Evolutionary conservation across 257 asterid genomes (phyloP).

Genomic region (Sherardia arvensis): DNA sequence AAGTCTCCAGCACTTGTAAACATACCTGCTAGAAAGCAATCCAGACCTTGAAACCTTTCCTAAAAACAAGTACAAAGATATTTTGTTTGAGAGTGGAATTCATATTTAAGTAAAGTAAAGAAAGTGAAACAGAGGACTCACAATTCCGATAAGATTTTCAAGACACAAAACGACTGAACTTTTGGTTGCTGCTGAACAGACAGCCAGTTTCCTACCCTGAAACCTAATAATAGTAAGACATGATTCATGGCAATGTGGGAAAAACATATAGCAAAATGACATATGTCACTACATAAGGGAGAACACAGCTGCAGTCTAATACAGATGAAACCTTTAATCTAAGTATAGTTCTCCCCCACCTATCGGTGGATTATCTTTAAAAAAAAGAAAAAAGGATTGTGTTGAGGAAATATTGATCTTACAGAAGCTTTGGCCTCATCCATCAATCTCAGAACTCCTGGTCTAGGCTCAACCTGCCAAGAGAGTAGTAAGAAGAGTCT

Average conservation of each 20-base stretch:
- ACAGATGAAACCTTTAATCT: background rate
- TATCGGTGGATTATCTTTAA: no score
- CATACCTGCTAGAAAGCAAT: slow-evolving; percentile 98
- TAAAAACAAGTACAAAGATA: slow-evolving; percentile 18
- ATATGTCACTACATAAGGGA: background rate
- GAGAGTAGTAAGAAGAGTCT: slow-evolving; percentile 2
- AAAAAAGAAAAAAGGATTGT: no score
- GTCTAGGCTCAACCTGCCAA: slow-evolving; percentile 86
- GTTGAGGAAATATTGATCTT: slow-evolving; percentile 31
- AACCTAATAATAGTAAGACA: slow-evolving; percentile 14
- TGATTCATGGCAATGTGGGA: background rate
- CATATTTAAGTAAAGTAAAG: background rate
- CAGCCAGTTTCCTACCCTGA: slow-evolving; percentile 79
- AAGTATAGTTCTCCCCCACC: slow-evolving; percentile 15
- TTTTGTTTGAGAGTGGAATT: slow-evolving; percentile 1
- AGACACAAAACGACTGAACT: slow-evolving; percentile 86
- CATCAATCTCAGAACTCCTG: slow-evolving; percentile 95
- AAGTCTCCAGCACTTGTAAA: background rate
- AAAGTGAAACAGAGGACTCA: slow-evolving; percentile 20
- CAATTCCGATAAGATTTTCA: slow-evolving; percentile 87
- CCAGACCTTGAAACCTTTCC: slow-evolving; percentile 91
- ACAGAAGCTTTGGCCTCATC: slow-evolving; percentile 93
- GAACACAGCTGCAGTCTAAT: slow-evolving; percentile 1
- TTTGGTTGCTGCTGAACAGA: slow-evolving; percentile 98
- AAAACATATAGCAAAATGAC: background rate